Evolutionary conservation across 805 yeast genomes (phyloP).

Genomic region (Metschnikowia aberdeeniae): DNA sequence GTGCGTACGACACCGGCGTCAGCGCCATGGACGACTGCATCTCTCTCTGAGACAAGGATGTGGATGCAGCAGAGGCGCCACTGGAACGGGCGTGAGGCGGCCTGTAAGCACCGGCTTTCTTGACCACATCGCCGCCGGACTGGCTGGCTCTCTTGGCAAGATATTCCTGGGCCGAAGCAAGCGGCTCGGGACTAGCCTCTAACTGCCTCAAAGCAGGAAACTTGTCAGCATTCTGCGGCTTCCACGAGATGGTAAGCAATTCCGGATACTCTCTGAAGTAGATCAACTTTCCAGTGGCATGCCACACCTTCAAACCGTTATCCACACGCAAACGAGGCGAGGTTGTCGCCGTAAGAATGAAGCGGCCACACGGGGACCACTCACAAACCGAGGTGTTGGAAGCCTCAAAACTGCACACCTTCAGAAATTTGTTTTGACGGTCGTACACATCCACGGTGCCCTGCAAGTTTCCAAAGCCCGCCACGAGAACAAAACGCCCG

Average conservation of each 20-base stretch:
- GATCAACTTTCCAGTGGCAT: constrained; percentile 76
- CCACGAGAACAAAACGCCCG: constrained; percentile 84
- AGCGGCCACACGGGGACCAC: constrained; percentile 98
- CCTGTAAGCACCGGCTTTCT: constrained; percentile 84
- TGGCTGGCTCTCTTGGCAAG: constrained; percentile 38
- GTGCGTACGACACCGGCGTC: constrained; percentile 21
- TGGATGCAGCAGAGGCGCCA: constrained; percentile 32
- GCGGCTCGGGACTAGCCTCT: constrained; percentile 63
- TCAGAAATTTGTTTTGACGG: constrained; percentile 77
- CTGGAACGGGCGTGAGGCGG: constrained; percentile 88
- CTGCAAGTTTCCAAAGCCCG: constrained; percentile 97
- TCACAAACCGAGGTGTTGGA: constrained; percentile 93
- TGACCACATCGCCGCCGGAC: constrained; percentile 29
- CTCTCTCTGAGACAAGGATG: constrained; percentile 60
- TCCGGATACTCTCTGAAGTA: constrained; percentile 79
- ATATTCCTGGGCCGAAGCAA: constrained; percentile 63
- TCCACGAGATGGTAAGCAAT: constrained; percentile 79
- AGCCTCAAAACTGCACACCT: constrained; percentile 81
- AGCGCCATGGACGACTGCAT: constrained; percentile 22
- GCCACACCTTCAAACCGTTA: constrained; percentile 92
- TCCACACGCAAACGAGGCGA: constrained; percentile 96
- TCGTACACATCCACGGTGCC: constrained; percentile 95
- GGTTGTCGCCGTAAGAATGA: constrained; percentile 90
- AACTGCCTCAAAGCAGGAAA: constrained; percentile 52
- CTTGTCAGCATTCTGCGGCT: constrained; percentile 52